phyloP scores from a whole-genome alignment of 768 basidiomycete genomes.

The Tricholoma sp. region DNA sequence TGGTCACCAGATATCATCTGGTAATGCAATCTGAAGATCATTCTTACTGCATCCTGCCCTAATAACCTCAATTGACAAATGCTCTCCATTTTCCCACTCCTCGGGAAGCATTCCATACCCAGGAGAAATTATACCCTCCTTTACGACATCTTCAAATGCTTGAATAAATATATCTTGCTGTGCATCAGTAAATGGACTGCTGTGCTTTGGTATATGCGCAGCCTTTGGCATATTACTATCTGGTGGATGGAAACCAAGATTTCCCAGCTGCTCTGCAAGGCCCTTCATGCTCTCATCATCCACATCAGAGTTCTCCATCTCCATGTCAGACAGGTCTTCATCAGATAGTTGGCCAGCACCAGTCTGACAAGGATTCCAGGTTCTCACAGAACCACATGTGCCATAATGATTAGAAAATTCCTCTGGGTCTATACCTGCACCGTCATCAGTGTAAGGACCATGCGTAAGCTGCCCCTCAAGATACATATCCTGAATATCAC shows the following conservation, averaged over 20 bases:
- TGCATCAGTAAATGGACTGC: not conserved
- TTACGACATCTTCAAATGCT: not conserved
- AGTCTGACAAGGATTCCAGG: not conserved
- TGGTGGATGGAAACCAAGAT: not conserved
- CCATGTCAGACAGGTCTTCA: not conserved
- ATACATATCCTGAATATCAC: conserved; percentile 5
- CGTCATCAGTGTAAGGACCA: conserved; percentile 6
- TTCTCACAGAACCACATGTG: not conserved
- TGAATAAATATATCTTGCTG: not conserved
- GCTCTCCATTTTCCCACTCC: conserved; percentile 14
- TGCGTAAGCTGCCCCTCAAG: not conserved
- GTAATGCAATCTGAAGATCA: not conserved
- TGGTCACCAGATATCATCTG: not conserved
- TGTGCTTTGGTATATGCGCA: conserved; percentile 21
- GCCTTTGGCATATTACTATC: conserved; percentile 12
- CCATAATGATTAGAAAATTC: not conserved
- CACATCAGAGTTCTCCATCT: no score
- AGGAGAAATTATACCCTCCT: conserved; percentile 3
- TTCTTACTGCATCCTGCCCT: conserved; percentile 8
- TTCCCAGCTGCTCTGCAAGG: not conserved
- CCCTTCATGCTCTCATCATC: not conserved
- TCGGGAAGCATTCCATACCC: conserved; percentile 9
- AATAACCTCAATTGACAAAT: conserved; percentile 8
- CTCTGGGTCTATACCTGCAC: not conserved
- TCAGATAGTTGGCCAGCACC: not conserved